Base-by-base conservation (phyloP, 2,329 filamentous ascomycete species). In the Alternaria sp. region DNA sequence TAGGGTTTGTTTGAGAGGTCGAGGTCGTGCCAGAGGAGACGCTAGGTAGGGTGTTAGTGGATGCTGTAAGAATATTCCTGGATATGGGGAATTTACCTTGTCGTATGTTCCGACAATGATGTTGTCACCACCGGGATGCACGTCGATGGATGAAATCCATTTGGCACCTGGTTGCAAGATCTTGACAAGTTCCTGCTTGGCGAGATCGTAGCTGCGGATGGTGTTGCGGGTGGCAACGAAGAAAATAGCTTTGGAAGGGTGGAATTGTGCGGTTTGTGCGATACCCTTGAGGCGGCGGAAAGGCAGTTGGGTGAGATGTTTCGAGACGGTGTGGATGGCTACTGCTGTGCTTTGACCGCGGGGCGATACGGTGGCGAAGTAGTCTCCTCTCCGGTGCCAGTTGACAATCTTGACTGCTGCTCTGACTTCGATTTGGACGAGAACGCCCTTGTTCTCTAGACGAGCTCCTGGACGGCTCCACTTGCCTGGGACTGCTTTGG, bases 191-290 rank as follows among this genome's bases (percentile, higher is more conserved):
- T 96, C 92, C 78, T 97, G 93, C 73, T 90, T 90, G 69, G 95
- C 91, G 49, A 99, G 87, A 79, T 99, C 96, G 82, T 99, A 99
- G 75, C 92, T 92, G 60, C 96, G 91, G 75, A 99, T 94, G 61
- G 91, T 91, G 72, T 95, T 92, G 80, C 97, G 93, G 11, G 96
- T 98, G 4, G 96, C 96, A 59, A 99, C 93, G 77, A 98, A 98
- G 83, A 99, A 94, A 54, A 97, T 89, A 0, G 96, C 94, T 70
- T 93, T 91, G 44, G 90, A 92, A 2, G 96, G 96, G 80, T 99
- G 96, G 86, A 99, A 99, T 71, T 94, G 93, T 5, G 93, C 94
- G 1, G 91, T 91, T 81, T 98, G 95, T 2, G 94, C 93, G 51
- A 93, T 89, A 62, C 89, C 89, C 74, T 89, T 89, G 67, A 90